These are phyloP conservation scores for Penicillium dipodomyicola DNA, from an alignment of 495 filamentous ascomycete genomes.

Conservation along the genomic window DNA sequence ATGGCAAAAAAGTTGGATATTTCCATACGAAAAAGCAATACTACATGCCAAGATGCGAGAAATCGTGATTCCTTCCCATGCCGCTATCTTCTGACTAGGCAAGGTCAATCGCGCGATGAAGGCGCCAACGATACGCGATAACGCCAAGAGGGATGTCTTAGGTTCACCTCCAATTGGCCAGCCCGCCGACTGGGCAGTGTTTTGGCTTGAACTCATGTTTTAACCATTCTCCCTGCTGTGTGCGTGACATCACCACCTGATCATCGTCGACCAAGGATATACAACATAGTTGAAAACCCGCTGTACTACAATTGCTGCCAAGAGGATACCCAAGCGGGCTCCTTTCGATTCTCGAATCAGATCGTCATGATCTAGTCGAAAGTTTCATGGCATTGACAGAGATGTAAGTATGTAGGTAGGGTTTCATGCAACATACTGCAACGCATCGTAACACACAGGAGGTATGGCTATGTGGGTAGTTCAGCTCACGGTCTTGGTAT, in stretches of 20 bases:
- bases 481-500: neutral
- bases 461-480: neutral
- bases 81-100: neutral
- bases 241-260: conserved; percentile 9
- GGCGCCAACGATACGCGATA: neutral
- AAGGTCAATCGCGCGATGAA: neutral
- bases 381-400: neutral
- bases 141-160: neutral
- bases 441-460: neutral
- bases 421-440: neutral
- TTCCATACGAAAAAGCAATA: conserved; percentile 3
- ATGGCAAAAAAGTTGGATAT: neutral
- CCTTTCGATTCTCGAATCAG: neutral
- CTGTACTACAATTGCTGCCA: neutral
- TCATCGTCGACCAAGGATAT: neutral
- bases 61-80: neutral
- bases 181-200: neutral
- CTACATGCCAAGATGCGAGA: conserved; percentile 1
- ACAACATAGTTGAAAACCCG: neutral
- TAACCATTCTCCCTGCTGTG: neutral
- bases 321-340: neutral
- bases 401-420: neutral
- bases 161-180: neutral
- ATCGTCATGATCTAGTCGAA: neutral
- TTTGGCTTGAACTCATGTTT: neutral